Conservation (phyloP, 805 yeast genomes). For the Nakazawaea ambrosiae region DNA sequence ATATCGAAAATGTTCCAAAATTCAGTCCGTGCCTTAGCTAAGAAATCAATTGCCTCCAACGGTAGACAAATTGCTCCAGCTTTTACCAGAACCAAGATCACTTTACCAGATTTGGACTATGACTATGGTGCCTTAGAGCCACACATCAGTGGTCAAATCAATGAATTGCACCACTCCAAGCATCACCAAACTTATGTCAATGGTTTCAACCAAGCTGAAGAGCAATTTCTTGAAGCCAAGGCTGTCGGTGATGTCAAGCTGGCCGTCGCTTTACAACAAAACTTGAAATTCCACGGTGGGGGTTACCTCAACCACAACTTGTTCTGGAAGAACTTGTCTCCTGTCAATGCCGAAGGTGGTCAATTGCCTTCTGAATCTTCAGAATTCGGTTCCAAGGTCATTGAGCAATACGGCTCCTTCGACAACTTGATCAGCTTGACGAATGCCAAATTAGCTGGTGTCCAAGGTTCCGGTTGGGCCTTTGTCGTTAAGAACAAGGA, state of each 20-base stretch:
- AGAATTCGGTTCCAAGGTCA: conserved; percentile 51
- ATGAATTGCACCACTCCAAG: conserved; percentile 80
- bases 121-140: conserved; percentile 87
- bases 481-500: conserved; percentile 78
- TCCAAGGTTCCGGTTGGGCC: conserved; percentile 97
- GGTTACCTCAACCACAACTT: conserved; percentile 82
- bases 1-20: conserved; percentile 8
- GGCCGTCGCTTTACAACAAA: conserved; percentile 59
- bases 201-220: conserved; percentile 74
- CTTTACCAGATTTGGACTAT: conserved; percentile 77
- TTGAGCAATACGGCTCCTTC: conserved; percentile 60
- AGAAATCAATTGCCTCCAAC: not conserved
- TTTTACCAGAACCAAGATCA: conserved; percentile 52
- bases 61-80: conserved; percentile 11
- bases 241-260: conserved; percentile 50
- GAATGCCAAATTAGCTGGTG: conserved; percentile 71
- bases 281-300: conserved; percentile 88
- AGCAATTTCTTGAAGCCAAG: conserved; percentile 63
- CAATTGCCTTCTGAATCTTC: conserved; percentile 48
- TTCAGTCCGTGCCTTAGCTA: conserved; percentile 6
- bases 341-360: conserved; percentile 73
- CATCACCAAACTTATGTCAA: conserved; percentile 91
- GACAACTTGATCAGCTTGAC: conserved; percentile 60
- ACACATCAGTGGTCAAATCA: conserved; percentile 76
- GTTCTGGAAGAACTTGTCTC: conserved; percentile 86